phyloP scores from a whole-genome alignment of 2,329 filamentous ascomycete species.

The Alternaria rosae region DNA sequence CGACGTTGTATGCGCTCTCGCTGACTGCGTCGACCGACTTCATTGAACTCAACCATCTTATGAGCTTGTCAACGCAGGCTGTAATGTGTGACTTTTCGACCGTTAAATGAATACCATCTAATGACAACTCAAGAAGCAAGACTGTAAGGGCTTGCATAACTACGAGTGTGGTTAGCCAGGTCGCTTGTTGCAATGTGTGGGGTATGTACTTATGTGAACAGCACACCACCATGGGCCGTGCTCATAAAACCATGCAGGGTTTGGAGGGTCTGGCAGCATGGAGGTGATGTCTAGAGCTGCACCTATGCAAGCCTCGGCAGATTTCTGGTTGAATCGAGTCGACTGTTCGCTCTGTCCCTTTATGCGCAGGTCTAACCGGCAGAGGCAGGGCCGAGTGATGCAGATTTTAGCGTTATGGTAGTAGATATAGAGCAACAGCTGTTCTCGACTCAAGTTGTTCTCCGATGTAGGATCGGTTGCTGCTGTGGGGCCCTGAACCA shows the following conservation, averaged over 20 bases:
- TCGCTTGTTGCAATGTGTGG: background rate
- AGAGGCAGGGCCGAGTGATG: constrained; percentile 50
- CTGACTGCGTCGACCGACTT: constrained; percentile 36
- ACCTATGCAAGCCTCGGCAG: constrained; percentile 43
- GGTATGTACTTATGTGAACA: constrained; percentile 32
- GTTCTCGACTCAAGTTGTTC: constrained; percentile 17
- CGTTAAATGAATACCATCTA: constrained; percentile 31
- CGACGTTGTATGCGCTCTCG: constrained; percentile 35
- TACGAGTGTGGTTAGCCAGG: constrained; percentile 1
- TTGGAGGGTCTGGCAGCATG: constrained; percentile 39
- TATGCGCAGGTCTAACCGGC: constrained; percentile 43
- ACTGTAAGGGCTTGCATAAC: constrained; percentile 51
- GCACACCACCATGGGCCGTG: constrained; percentile 51
- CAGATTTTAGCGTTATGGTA: constrained; percentile 48
- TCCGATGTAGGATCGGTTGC: background rate
- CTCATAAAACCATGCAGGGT: constrained; percentile 24
- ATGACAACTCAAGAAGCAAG: constrained; percentile 48
- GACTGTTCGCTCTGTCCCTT: constrained; percentile 40
- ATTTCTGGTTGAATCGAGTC: constrained; percentile 37
- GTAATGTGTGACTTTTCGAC: constrained; percentile 32
- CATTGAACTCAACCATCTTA: constrained; percentile 43
- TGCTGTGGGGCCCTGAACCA: constrained; percentile 27
- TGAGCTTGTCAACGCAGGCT: constrained; percentile 35
- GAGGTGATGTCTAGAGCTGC: constrained; percentile 43
- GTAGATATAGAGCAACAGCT: constrained; percentile 29